Conservation (phyloP, 2,329 filamentous ascomycete species). For the Clarireedia homoeocarpa region DNA sequence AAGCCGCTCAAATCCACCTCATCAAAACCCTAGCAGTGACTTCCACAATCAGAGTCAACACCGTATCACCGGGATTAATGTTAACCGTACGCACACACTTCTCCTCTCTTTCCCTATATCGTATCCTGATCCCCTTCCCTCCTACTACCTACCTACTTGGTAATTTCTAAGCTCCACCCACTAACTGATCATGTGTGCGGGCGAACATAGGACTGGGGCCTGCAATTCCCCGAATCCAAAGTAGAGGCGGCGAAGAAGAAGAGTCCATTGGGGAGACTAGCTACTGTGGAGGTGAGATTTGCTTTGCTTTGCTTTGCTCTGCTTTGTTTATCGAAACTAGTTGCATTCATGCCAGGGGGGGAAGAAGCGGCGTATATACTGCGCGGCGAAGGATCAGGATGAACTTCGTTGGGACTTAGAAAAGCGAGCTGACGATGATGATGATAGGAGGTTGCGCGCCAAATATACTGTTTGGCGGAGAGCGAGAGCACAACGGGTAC, state of each 20-base stretch:
- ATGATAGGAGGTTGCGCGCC: constrained; percentile 42
- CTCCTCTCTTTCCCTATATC: not conserved
- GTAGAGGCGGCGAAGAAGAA: constrained; percentile 15
- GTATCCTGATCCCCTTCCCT: fast-evolving
- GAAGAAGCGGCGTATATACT: no score
- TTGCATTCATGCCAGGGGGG: no score
- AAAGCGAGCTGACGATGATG: no score
- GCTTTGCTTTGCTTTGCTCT: not conserved
- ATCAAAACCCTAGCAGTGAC: constrained; percentile 46
- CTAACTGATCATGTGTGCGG: not conserved
- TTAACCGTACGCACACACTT: not conserved
- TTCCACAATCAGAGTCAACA: constrained; percentile 50
- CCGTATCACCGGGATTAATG: constrained; percentile 31
- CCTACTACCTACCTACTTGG: not conserved
- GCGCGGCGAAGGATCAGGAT: no score
- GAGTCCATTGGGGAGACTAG: constrained; percentile 17
- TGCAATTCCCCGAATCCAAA: constrained; percentile 17
- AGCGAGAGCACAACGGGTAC: constrained; percentile 43
- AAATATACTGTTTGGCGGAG: constrained; percentile 42
- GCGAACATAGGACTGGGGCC: constrained; percentile 19
- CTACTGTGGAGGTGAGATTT: constrained; percentile 18
- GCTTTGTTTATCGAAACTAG: no score
- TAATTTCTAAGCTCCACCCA: no score
- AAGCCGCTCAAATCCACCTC: constrained; percentile 61
- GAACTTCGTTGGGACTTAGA: no score